Conservation (phyloP, 495 filamentous ascomycete genomes). For the Annulohypoxylon stygium region DNA sequence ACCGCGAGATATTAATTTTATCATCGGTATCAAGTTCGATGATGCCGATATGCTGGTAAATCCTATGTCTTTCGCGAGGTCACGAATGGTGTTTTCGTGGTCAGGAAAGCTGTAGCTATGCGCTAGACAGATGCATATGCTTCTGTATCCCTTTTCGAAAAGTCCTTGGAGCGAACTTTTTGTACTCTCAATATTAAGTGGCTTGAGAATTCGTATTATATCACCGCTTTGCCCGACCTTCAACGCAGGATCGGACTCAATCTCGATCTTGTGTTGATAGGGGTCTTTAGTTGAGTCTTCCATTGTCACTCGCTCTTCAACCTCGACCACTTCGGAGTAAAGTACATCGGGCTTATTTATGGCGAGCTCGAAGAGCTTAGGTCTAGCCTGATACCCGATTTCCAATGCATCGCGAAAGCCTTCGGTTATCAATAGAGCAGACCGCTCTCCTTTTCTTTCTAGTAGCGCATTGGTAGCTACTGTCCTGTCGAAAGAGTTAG, state of each 20-base stretch:
- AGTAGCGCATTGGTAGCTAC: slow-evolving; percentile 90
- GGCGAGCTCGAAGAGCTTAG: slow-evolving; percentile 84
- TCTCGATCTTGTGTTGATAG: slow-evolving; percentile 24
- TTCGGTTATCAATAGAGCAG: slow-evolving; percentile 89
- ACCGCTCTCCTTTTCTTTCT: slow-evolving; percentile 92
- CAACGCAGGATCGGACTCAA: slow-evolving; percentile 30
- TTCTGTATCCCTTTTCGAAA: slow-evolving; percentile 42
- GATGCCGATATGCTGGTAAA: slow-evolving; percentile 45
- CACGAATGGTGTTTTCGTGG: slow-evolving; percentile 57
- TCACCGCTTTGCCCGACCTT: slow-evolving; percentile 38
- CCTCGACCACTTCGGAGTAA: slow-evolving; percentile 79
- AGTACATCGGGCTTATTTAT: slow-evolving; percentile 83
- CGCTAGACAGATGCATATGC: slow-evolving; percentile 48
- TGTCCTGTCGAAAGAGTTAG: slow-evolving; percentile 57
- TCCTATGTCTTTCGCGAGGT: slow-evolving; percentile 59
- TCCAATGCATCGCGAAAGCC: slow-evolving; percentile 72
- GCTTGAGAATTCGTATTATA: slow-evolving; percentile 41
- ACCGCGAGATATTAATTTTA: slow-evolving; percentile 51
- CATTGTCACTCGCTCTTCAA: slow-evolving; percentile 81
- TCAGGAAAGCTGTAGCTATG: slow-evolving; percentile 54
- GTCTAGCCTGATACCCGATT: slow-evolving; percentile 86
- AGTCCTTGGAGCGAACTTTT: slow-evolving; percentile 41
- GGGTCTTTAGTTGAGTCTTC: slow-evolving; percentile 52
- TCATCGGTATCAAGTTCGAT: slow-evolving; percentile 50
- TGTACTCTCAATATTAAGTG: slow-evolving; percentile 34